Evolutionary conservation across 2,329 filamentous ascomycete species (phyloP), one percentile per base, ranked within the genome.

Genomic region (Leptographium wingfieldii): DNA sequence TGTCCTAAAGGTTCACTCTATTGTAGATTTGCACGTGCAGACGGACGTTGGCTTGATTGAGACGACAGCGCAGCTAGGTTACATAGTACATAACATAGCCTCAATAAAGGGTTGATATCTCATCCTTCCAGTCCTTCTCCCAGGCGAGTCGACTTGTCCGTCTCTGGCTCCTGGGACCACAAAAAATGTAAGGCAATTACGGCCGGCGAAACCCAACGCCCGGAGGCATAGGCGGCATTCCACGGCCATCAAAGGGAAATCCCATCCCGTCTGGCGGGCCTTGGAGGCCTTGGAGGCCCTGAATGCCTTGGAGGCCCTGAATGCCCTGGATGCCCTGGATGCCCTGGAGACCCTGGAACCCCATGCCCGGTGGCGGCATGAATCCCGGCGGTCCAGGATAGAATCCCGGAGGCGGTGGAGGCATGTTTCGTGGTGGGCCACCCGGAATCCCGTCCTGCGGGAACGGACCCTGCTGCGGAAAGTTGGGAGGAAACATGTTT

Each of bases 401-500:
- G 67, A 83, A 82, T 12, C 80, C 80, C 1, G 82, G 83, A 5
- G 83, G 83, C 31, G 81, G 81, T 48, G 74, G 76, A 19, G 73
- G 73, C 73, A 82, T 77, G 68, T 73, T 79, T n/a, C 81, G 77
- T 11, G 76, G 78, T 62, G 77, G 76, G 19, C 73, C 78, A 40
- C 70, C 73, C 70, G 60, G 62, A 9, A 83, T 74, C 16, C 71
- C 73, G 35, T 80, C 78, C 1, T 77, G 78, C 14, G 76, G 76
- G 73, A 68, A 78, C 74, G 29, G 63, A 12, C 58, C 63, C 55
- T 25, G 71, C 72, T 22, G 71, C 72, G 29, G 72, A 73, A 85
- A 85, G 68, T 80, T 83, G n/a, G 81, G 80, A 25, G 80, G 80
- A 66, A 81, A 84, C 75, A 83, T 83, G 63, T 77, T 38, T 6